Conservation (phyloP, 1,284 basidiomycete genomes). For the Puccinia novopanici region DNA sequence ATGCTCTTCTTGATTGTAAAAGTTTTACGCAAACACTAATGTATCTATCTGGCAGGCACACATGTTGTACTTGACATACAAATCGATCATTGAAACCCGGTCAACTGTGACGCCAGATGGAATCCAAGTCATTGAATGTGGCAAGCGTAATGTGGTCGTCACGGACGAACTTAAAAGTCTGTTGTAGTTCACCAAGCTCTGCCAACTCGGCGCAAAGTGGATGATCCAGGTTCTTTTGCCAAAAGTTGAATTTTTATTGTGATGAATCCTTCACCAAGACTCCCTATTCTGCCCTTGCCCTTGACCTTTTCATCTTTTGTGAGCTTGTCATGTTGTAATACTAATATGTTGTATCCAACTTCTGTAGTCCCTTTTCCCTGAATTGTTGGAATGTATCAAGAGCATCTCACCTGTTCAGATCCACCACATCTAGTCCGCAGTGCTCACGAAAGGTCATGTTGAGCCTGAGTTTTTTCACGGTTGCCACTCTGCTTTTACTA, state of each 20-base stretch:
- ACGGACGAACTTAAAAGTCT: slow-evolving; percentile 39
- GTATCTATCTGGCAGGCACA: slow-evolving; percentile 30
- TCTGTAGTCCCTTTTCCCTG: too few relatives aligned
- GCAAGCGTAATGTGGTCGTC: slow-evolving; percentile 16
- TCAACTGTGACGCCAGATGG: slow-evolving; percentile 10
- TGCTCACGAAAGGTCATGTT: too few relatives aligned
- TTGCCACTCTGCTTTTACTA: too few relatives aligned
- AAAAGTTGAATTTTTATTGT: background rate
- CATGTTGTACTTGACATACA: slow-evolving; percentile 44
- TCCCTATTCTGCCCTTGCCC: too few relatives aligned
- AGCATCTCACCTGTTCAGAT: too few relatives aligned
- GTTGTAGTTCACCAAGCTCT: background rate
- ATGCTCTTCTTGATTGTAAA: background rate
- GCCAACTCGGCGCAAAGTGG: background rate
- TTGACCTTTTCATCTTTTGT: too few relatives aligned
- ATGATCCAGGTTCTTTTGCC: background rate
- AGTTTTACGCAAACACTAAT: background rate
- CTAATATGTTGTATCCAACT: too few relatives aligned
- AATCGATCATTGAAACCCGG: slow-evolving; percentile 34
- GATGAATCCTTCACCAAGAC: too few relatives aligned
- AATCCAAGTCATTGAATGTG: slow-evolving; percentile 24
- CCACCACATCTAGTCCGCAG: too few relatives aligned
- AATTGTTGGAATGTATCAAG: too few relatives aligned
- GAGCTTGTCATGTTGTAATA: too few relatives aligned
- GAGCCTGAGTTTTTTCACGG: too few relatives aligned